Evolutionary conservation across 805 yeast genomes (phyloP).

Genomic region (Pichia exigua): DNA sequence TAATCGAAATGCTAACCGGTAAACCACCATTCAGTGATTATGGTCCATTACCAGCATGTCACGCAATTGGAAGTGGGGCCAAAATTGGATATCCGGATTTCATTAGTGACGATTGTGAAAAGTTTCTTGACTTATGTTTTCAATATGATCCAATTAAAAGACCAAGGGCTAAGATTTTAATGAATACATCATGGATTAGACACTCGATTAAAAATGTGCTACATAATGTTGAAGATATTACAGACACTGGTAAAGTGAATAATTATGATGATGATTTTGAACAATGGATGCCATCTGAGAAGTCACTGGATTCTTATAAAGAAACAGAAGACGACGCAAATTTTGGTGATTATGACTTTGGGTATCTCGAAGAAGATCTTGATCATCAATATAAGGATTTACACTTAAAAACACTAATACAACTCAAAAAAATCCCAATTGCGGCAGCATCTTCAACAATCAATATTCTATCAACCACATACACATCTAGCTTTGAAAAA

Average conservation of each 20-base stretch:
- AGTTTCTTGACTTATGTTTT: slow-evolving; percentile 59
- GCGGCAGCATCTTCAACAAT: background rate
- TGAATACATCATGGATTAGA: slow-evolving; percentile 55
- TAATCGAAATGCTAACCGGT: slow-evolving; percentile 78
- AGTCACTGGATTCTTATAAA: background rate
- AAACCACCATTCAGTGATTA: slow-evolving; percentile 79
- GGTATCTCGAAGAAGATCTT: background rate
- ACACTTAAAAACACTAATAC: background rate
- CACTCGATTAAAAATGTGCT: background rate
- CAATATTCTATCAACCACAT: background rate
- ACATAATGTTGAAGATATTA: slow-evolving; percentile 1
- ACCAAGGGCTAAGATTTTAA: slow-evolving; percentile 44
- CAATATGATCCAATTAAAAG: slow-evolving; percentile 60
- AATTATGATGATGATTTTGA: background rate
- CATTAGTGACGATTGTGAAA: slow-evolving; percentile 17
- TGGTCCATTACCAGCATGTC: slow-evolving; percentile 71
- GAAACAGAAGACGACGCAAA: background rate
- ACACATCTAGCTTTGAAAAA: background rate
- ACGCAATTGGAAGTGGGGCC: slow-evolving; percentile 73
- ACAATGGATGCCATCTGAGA: background rate
- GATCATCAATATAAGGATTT: background rate
- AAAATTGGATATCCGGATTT: slow-evolving; percentile 57
- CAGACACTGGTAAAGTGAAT: background rate
- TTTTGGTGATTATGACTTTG: background rate
- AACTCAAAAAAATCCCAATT: background rate